Percentiles rank a stretch among this genome's conserved stretches.
Conservation (phyloP, 306 rosid species). For the Pterocarpus macrocarpus region DNA sequence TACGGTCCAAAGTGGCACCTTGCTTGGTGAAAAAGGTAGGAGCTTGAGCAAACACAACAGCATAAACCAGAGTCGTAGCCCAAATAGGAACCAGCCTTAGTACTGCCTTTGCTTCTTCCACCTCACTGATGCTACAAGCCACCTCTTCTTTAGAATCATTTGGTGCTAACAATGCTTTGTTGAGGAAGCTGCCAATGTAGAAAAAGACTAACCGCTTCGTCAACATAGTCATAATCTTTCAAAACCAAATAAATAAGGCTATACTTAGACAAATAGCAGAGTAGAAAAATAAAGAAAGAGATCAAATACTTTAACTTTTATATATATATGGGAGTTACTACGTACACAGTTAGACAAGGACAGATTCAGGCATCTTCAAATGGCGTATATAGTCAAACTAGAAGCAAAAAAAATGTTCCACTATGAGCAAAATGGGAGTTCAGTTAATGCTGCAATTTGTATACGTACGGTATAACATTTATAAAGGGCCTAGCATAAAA, state of each 20-base stretch:
- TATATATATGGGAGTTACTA: no score
- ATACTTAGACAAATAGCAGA: not conserved
- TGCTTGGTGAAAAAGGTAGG: conserved; percentile 55
- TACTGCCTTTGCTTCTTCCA: conserved; percentile 60
- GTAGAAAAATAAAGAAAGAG: not conserved
- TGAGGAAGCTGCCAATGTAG: conserved; percentile 49
- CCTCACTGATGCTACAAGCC: conserved; percentile 44
- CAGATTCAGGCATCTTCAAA: not conserved
- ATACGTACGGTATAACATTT: no score
- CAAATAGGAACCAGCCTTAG: conserved; percentile 61
- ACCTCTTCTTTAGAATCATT: conserved; percentile 39
- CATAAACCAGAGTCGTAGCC: conserved; percentile 52
- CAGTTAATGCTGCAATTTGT: no score
- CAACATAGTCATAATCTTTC: not conserved
- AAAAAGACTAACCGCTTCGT: not conserved
- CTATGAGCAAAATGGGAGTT: no score
- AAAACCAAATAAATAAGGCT: not conserved
- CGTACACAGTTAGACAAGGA: not conserved
- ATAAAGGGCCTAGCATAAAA: no score
- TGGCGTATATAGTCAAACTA: not conserved
- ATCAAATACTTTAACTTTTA: not conserved
- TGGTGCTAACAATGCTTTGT: conserved; percentile 51
- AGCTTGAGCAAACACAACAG: conserved; percentile 50
- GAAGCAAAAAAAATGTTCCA: not conserved
- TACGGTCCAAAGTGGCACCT: conserved; percentile 65